Evolutionary conservation across 1,284 basidiomycete species (phyloP), one percentile per base, ranked within the genome.

Genomic region (Phellinidium pouzarii): DNA sequence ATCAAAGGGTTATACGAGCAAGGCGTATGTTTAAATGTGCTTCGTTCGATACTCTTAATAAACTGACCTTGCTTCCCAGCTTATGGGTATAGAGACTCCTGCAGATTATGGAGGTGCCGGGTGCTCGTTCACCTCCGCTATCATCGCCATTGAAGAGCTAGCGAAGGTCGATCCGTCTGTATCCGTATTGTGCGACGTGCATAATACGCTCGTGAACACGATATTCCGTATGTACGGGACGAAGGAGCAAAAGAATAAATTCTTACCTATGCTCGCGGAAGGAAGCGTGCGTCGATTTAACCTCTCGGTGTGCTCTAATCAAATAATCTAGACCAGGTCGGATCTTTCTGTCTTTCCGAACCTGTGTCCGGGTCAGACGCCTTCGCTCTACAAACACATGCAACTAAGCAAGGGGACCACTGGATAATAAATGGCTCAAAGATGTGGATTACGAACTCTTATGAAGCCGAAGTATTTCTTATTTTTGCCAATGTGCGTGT

Each of bases 371-470:
- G 95, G 4, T 96, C 94, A 8, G 95, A 99, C 66, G 95, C 95
- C 0, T 99, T 99, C 65, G 94, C 94, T 0, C 77, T 99, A 50
- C 92, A 96, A 69, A 95, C 96, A 2, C 87, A 87, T 11, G 92
- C 94, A 31, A 87, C 78, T 69, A 91, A 90, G 67, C 88, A 92
- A 57, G 85, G 85, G 20, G 81, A 86, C 63, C 70, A 89, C 60
- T 97, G 87, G 77, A 75, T 92, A 27, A 68, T 98, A 57, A 95
- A 94, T 63, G 95, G 95, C 34, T 91, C 89, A 60, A 99, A 99
- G 78, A 95, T 97, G 94, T 99, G 95, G 95, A 99, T 99, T 64
- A 98, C 96, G 44, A 99, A 99, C 75, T 94, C 92, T 5, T 84
- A 84, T 58, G 95, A 99, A 70, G 96, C 96, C 4, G 94, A 94